Percentiles rank a stretch among this genome's conserved stretches.
phyloP scores from a whole-genome alignment of 352 stramenopile genomes.

The Phytophthora megakarya region DNA sequence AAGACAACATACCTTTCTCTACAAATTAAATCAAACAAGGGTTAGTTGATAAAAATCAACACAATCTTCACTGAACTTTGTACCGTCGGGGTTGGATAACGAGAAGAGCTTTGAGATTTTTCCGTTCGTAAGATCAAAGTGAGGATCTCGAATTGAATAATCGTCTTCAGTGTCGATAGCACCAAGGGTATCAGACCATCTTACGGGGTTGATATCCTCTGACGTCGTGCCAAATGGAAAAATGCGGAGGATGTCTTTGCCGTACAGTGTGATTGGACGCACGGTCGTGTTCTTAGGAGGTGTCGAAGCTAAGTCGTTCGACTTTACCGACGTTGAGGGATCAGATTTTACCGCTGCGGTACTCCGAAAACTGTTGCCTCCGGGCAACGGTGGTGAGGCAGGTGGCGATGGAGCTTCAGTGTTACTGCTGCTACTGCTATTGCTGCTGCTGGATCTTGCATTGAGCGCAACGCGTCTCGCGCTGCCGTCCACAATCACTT shows the following conservation, averaged over 20 bases:
- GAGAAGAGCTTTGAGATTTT: conserved; percentile 57
- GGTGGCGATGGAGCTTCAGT: neutral
- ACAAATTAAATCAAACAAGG: neutral
- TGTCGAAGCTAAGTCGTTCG: conserved; percentile 8
- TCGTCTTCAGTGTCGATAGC: conserved; percentile 24
- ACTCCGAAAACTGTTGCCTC: conserved; percentile 33
- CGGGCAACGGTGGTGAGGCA: conserved; percentile 13
- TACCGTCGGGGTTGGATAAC: conserved; percentile 61
- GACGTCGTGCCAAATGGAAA: conserved; percentile 51
- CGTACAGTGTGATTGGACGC: conserved; percentile 49
- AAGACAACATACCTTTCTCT: conserved; percentile 65
- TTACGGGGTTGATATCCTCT: conserved; percentile 42
- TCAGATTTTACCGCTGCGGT: conserved; percentile 16
- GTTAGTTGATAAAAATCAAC: neutral
- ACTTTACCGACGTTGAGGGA: conserved; percentile 10
- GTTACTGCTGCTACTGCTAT: conserved; percentile 7
- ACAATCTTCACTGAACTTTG: neutral
- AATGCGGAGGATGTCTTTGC: conserved; percentile 66
- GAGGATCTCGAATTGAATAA: conserved; percentile 33
- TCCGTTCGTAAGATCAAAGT: conserved; percentile 35
- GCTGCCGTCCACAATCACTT: conserved; percentile 21
- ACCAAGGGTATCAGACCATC: conserved; percentile 32
- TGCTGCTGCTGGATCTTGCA: conserved; percentile 4
- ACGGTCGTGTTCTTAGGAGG: conserved; percentile 19
- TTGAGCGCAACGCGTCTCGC: conserved; percentile 31